Evolutionary conservation across 148 eudicot genomes (phyloP), one percentile per base, ranked within the genome.

Genomic region (Nyssa sinensis): DNA sequence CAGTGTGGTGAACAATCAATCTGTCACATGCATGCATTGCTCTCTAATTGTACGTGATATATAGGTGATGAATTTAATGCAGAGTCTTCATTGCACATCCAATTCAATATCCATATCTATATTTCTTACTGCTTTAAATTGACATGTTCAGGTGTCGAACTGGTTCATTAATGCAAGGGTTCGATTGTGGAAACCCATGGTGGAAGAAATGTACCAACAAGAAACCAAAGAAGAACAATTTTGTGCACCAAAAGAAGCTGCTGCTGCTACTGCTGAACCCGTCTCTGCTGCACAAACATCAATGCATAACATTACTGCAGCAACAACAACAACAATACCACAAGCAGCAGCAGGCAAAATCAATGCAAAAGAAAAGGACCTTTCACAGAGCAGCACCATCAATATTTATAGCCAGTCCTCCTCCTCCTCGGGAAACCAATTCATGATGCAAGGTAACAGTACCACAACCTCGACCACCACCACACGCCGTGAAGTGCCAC

Each of bases 141-240:
- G 25, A 19, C 51, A 10, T 73, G 21, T 39, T 70, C 85, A 89
- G 93, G 93, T 89, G 8, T 83, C 93, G 57, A 89, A 89, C 53
- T 89, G 93, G 93, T 89, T 89, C 81, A 89, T 89, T 34, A 89
- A 89, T 81, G 93, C 93, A 37, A 82, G 93, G 84, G 93, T 89
- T 19, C 44, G 93, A 13, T 75, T 89, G 39, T 89, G 93, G 93
- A 89, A 89, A 69, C 93, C 93, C 67, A 89, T 89, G 93, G 86
- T 89, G 16, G 93, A 89, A 70, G 90, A 89, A 61, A 89, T 89
- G 85, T 89, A 89, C 78, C 86, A 86, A 75, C 82, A 85, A 49
- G 93, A 89, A 37, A 37, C 83, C 63, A 81, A 70, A 58, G 86
- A 84, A 21, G 67, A 69, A 7, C 75, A 77, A 27, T n/a, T n/a